phyloP scores from a whole-genome alignment of 345 rosid genomes.

The Schrenkiella parvula region DNA sequence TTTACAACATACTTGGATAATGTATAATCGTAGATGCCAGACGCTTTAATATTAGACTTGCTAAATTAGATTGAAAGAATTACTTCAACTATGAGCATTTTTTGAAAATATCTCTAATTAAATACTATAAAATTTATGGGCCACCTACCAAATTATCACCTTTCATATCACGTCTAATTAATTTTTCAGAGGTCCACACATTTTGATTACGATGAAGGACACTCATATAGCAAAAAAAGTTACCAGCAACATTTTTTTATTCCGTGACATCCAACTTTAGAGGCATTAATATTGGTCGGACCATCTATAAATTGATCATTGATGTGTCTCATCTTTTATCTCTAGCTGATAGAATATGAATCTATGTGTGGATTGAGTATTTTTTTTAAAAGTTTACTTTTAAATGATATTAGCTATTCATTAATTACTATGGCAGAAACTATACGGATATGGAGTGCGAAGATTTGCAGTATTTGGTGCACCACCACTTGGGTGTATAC shows the following conservation, averaged over 20 bases:
- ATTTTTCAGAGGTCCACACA: neutral
- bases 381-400: constrained; percentile 28
- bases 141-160: neutral
- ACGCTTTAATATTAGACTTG: neutral
- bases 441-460: constrained; percentile 56
- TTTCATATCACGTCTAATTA: neutral
- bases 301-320: neutral
- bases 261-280: neutral
- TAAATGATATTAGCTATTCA: constrained; percentile 17
- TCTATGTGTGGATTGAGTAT: constrained; percentile 28
- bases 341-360: constrained; percentile 26
- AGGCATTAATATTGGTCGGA: neutral
- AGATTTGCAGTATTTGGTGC: constrained; percentile 44
- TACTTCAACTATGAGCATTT: neutral
- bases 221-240: neutral
- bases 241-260: neutral
- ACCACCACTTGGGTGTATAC: constrained; percentile 71
- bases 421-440: constrained; percentile 32
- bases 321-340: neutral
- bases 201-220: neutral
- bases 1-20: neutral
- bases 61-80: neutral
- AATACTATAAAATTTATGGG: neutral
- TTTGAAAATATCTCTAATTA: neutral
- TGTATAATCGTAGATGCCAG: neutral